Evolutionary conservation across 352 stramenopile species (phyloP), one percentile per base, ranked within the genome.

Genomic region (Phytophthora sp.): DNA sequence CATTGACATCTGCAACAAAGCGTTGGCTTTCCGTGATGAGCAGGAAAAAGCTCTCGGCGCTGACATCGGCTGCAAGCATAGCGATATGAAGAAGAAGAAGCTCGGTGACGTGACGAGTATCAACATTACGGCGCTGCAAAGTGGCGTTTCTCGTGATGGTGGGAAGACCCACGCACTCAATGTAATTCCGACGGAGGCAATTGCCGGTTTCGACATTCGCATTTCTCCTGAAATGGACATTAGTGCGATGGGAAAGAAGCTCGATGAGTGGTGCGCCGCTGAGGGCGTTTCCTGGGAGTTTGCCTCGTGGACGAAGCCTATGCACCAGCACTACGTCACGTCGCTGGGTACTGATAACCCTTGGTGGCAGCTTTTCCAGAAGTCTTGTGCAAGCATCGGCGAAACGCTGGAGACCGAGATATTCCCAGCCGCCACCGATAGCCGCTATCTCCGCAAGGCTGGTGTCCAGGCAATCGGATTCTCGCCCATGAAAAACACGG

Each of bases 51-150:
- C 76, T 28, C 74, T 99, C 0, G 84, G 75, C 24, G 76, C 74
- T 23, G 83, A 76, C 32, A 21, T 46, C 15, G 91, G 90, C 7
- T 99, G 95, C 79, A 94, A 91, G 37, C 96, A 99, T 73, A 90
- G 87, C 6, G 84, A 97, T 23, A 95, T 94, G 60, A 85, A 89
- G 68, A 94, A 96, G 71, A 92, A 88, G 44, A 97, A 91, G 32
- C 67, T 99, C 32, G 96, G 96, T 6, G 96, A 99, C 67, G 95
- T 99, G 5, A 98, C 96, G 6, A 98, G 85, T 37, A 72, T 99
- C 54, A 99, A 99, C 74, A 87, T 99, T 32, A 99, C 95, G 4
- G 87, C 94, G 27, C 72, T 99, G 8, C 73, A 97, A 70, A 91
- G 85, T 17, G 95, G 95, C 31, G 90, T 99, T 12, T 77, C 79